These are phyloP conservation scores for Paraphaeosphaeria sporulosa DNA, from an alignment of 2,329 filamentous ascomycete species.

Conservation along the genomic window DNA sequence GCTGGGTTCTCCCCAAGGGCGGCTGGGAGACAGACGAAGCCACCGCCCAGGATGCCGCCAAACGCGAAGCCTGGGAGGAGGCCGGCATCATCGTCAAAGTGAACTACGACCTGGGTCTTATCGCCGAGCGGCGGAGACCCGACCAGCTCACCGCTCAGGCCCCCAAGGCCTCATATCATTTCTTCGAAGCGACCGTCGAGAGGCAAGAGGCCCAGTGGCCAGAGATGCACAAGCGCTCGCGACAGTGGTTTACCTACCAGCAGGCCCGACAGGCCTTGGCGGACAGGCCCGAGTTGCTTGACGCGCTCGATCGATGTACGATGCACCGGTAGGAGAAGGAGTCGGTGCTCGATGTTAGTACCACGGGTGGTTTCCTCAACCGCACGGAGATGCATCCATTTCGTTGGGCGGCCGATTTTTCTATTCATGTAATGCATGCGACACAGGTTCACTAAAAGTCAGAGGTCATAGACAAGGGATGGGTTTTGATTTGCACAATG, in stretches of 20 bases:
- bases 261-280: constrained; percentile 81
- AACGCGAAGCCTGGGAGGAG: constrained; percentile 96
- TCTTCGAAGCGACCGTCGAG: constrained; percentile 87
- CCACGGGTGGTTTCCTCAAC: constrained; percentile 7
- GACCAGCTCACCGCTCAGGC: constrained; percentile 63
- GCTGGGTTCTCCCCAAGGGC: constrained; percentile 97
- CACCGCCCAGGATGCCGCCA: constrained; percentile 81
- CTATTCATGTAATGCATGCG: constrained; percentile 35
- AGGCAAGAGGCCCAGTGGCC: constrained; percentile 90
- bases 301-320: constrained; percentile 84
- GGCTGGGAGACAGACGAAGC: constrained; percentile 97
- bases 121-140: constrained; percentile 76
- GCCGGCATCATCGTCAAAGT: constrained; percentile 89
- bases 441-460: constrained; percentile 41
- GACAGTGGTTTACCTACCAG: constrained; percentile 86
- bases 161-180: constrained; percentile 80
- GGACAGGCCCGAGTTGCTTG: constrained; percentile 83
- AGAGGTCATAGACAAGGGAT: constrained; percentile 34
- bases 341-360: constrained; percentile 21
- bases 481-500: constrained; percentile 14
- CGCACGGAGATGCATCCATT: constrained; percentile 17
- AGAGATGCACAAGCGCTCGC: constrained; percentile 87
- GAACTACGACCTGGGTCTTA: constrained; percentile 84
- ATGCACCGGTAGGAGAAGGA: constrained; percentile 47
- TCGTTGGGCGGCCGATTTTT: constrained; percentile 20